Evolutionary conservation across 78 protist species (phyloP).

Genomic region (Mastigamoeba balamuthi): DNA sequence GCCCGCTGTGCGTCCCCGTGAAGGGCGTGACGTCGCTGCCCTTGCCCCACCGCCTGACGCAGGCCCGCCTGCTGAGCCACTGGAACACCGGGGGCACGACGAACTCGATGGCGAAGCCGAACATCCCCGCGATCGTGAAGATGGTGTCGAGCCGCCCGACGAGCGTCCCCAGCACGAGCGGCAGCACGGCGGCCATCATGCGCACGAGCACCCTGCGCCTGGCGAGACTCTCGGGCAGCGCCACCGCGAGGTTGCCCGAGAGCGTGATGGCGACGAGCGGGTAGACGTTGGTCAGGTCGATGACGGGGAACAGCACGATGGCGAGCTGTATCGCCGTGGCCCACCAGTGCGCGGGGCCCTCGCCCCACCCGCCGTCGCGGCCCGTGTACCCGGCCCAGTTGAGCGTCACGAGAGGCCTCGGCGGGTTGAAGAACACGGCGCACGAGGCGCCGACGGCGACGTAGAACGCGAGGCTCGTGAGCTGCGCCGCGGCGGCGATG

Average conservation of each 20-base stretch:
- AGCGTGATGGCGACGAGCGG: background rate
- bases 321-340: background rate
- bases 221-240: background rate
- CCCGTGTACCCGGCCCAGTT: background rate
- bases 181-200: background rate
- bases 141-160: background rate
- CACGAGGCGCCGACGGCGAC: background rate
- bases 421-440: background rate
- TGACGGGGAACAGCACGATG: background rate
- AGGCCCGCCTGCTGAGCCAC: background rate
- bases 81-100: background rate
- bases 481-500: background rate
- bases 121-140: background rate
- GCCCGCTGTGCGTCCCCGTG: too few relatives aligned
- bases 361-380: background rate
- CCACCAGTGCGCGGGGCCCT: background rate
- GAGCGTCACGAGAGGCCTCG: background rate
- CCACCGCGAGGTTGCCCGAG: background rate
- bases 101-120: background rate
- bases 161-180: background rate
- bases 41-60: background rate
- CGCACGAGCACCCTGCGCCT: background rate
- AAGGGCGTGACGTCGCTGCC: background rate
- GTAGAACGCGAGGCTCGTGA: background rate
- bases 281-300: background rate